Percentiles rank a stretch among this genome's conserved stretches.
Conservation (phyloP, 148 eudicot genomes). For the Beta vulgaris region DNA sequence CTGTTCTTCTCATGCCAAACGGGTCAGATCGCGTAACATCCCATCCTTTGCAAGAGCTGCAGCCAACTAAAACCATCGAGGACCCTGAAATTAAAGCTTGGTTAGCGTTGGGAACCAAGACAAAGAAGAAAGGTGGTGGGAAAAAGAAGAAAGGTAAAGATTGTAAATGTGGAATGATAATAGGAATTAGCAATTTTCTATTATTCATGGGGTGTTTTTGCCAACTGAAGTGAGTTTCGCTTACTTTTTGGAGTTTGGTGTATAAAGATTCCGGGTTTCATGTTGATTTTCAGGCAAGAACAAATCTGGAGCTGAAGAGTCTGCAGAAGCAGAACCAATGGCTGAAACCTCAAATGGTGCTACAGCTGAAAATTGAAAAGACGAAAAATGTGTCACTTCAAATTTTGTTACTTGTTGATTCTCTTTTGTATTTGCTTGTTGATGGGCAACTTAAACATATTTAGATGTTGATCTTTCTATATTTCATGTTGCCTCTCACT, state of each 20-base stretch:
- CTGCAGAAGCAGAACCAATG: conserved; percentile 40
- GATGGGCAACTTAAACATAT: conserved; percentile 19
- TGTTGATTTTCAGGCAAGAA: conserved; percentile 55
- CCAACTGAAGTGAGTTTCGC: too few species aligned
- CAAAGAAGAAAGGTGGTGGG: conserved; percentile 98
- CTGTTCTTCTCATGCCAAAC: conserved; percentile 96
- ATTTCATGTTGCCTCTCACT: conserved; percentile 7
- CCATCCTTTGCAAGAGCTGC: conserved; percentile 79
- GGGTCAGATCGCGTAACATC: conserved; percentile 88
- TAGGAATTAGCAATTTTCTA: not conserved
- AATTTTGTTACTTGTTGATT: conserved; percentile 40
- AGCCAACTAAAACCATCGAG: conserved; percentile 68
- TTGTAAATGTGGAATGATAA: not conserved
- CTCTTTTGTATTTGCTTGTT: conserved; percentile 27
- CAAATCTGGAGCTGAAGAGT: conserved; percentile 40
- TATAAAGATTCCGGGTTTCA: too few species aligned
- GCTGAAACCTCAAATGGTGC: conserved; percentile 42
- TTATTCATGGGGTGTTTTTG: too few species aligned
- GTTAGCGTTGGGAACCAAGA: conserved; percentile 71
- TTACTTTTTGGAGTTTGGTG: too few species aligned
- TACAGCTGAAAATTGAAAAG: conserved; percentile 29
- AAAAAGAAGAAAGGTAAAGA: conserved; percentile 91
- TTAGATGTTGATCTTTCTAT: conserved; percentile 26
- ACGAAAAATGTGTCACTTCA: conserved; percentile 5
- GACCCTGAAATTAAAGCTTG: conserved; percentile 95